Conservation (phyloP, 2,329 filamentous ascomycete genomes). For the Cercospora sp. region DNA sequence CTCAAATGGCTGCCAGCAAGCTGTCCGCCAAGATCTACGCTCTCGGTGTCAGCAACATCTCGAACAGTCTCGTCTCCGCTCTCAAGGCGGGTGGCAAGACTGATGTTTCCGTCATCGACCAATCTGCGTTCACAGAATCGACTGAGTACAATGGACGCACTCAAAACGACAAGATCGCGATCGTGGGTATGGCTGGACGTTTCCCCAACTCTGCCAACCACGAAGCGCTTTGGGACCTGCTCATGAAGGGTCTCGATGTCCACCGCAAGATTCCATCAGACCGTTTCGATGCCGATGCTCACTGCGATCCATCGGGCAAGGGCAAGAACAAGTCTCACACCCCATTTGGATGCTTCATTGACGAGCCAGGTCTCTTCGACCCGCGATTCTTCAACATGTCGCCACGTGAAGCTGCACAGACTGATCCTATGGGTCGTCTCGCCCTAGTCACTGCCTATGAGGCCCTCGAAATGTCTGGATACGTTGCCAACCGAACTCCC, state of each 20-base stretch:
- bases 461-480: constrained; percentile 77
- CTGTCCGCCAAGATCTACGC: constrained; percentile 49
- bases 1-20: constrained; percentile 48
- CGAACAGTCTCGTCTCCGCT: constrained; percentile 57
- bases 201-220: constrained; percentile 72
- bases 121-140: constrained; percentile 47
- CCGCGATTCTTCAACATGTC: constrained; percentile 89
- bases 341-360: constrained; percentile 73
- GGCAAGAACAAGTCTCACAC: constrained; percentile 75
- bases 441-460: constrained; percentile 77
- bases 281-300: constrained; percentile 71
- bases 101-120: constrained; percentile 47
- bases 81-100: constrained; percentile 54
- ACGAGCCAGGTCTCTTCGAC: constrained; percentile 75
- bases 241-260: constrained; percentile 73
- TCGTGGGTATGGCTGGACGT: constrained; percentile 78
- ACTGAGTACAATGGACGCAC: constrained; percentile 45
- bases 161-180: constrained; percentile 71
- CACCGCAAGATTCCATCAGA: constrained; percentile 67
- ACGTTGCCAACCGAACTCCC: constrained; percentile 70
- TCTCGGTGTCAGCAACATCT: constrained; percentile 56
- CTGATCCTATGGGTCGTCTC: constrained; percentile 78
- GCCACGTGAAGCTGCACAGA: constrained; percentile 75
- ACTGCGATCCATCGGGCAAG: constrained; percentile 71
- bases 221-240: constrained; percentile 72